phyloP scores from a whole-genome alignment of 257 asterid genomes.

The Leonotis leonurus region DNA sequence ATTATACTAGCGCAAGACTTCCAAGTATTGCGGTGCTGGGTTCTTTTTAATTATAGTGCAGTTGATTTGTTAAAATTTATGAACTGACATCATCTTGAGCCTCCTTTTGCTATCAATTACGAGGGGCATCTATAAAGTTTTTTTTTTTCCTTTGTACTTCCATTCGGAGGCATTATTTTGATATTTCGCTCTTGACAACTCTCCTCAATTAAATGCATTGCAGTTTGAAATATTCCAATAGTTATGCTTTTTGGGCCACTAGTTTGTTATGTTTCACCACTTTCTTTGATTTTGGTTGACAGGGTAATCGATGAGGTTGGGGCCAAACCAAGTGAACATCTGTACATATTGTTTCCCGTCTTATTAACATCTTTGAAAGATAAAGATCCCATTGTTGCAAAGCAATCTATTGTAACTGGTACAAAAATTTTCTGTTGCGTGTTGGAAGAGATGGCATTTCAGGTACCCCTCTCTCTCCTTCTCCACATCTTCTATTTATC shows the following conservation, averaged over 20 bases:
- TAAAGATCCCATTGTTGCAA: slow-evolving; percentile 46
- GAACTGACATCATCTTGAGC: neutral
- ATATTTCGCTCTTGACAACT: slow-evolving; percentile 2
- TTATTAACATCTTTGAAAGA: slow-evolving; percentile 62
- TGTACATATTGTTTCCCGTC: slow-evolving; percentile 56
- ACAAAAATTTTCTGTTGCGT: slow-evolving; percentile 51
- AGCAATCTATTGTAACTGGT: slow-evolving; percentile 69
- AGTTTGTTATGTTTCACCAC: slow-evolving; percentile 1
- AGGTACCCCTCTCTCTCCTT: slow-evolving; percentile 48
- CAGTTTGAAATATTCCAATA: neutral
- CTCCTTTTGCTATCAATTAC: neutral
- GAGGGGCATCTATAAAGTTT: neutral
- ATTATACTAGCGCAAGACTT: neutral
- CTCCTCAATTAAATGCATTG: no score
- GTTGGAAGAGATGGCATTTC: slow-evolving; percentile 74
- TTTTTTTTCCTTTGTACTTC: neutral
- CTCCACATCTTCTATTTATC: neutral
- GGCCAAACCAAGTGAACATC: slow-evolving; percentile 51
- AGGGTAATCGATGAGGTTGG: slow-evolving; percentile 85
- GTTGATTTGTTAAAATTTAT: neutral
- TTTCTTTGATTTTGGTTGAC: slow-evolving; percentile 30
- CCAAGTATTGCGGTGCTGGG: slow-evolving; percentile 8
- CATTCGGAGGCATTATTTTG: neutral
- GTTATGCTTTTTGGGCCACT: neutral
- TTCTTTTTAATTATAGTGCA: neutral